Percentiles rank a stretch among this genome's conserved stretches.
These are phyloP conservation scores for Fraxinus albicans DNA, from an alignment of 305 asterid genomes.

Conservation along the genomic window DNA sequence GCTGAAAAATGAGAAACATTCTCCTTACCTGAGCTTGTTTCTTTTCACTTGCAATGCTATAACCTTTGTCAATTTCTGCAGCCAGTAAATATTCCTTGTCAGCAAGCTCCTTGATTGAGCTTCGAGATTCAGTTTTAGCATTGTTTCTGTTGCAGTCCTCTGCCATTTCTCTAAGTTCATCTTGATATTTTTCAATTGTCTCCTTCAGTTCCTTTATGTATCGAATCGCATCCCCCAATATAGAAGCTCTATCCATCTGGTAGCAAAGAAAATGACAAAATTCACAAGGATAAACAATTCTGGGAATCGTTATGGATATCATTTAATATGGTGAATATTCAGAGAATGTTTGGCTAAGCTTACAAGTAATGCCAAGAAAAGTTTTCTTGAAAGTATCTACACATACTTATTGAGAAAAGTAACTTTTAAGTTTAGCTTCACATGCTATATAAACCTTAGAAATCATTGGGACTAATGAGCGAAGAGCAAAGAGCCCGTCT, in stretches of 20 bases:
- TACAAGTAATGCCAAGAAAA: background rate
- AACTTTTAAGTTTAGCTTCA: background rate
- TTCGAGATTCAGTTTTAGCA: conserved; percentile 25
- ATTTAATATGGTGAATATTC: background rate
- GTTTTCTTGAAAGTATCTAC: background rate
- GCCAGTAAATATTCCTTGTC: background rate
- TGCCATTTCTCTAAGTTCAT: conserved; percentile 43
- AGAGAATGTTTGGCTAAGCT: background rate
- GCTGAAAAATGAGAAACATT: background rate
- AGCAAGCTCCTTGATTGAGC: conserved; percentile 11
- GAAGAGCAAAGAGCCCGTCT: conserved; percentile 61
- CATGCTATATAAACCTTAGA: conserved; percentile 52
- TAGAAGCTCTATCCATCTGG: conserved; percentile 72
- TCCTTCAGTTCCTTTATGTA: conserved; percentile 59
- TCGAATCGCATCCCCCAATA: conserved; percentile 61
- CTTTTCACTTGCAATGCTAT: conserved; percentile 20
- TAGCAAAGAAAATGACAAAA: conserved; percentile 16
- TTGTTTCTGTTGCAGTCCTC: conserved; percentile 27
- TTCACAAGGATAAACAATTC: background rate
- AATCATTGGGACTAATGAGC: conserved; percentile 81
- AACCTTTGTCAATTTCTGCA: background rate
- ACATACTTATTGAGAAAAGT: background rate
- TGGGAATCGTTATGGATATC: background rate
- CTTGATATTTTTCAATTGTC: conserved; percentile 32
- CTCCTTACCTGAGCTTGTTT: conserved; percentile 38